Percentiles rank a stretch among this genome's conserved stretches.
Evolutionary conservation across 2,329 filamentous ascomycete genomes (phyloP).

Genomic region (Pyrenophora teres): DNA sequence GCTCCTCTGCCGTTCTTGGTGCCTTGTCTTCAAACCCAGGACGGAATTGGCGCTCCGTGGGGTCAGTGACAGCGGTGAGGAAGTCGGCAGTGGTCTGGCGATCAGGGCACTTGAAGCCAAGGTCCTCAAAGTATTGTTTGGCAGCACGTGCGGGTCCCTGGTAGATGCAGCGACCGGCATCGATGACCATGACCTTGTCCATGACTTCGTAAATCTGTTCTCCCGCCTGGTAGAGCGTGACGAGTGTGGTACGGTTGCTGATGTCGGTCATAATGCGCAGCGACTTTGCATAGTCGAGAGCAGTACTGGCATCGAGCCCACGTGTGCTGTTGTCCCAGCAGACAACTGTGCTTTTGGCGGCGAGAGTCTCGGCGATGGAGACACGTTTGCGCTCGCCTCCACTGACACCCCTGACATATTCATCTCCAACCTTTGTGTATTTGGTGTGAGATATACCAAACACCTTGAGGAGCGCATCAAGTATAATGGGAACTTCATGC

Average conservation of each 20-base stretch:
- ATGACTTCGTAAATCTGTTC: conserved; percentile 48
- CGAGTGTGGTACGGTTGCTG: conserved; percentile 63
- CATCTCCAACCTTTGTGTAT: conserved; percentile 76
- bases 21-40: conserved; percentile 61
- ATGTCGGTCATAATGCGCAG: conserved; percentile 69
- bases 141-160: conserved; percentile 66
- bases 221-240: conserved; percentile 73
- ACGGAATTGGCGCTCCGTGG: conserved; percentile 70
- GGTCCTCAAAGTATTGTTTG: conserved; percentile 66
- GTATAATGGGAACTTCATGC: conserved; percentile 68
- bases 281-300: conserved; percentile 72
- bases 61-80: conserved; percentile 75
- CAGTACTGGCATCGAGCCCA: conserved; percentile 74
- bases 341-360: conserved; percentile 68
- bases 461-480: conserved; percentile 73
- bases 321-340: conserved; percentile 80
- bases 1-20: conserved; percentile 71
- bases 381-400: conserved; percentile 80
- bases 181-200: conserved; percentile 49
- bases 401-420: conserved; percentile 72
- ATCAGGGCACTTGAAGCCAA: conserved; percentile 70
- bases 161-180: conserved; percentile 56
- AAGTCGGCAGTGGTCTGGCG: conserved; percentile 76
- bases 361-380: conserved; percentile 74
- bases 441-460: conserved; percentile 79